Evolutionary conservation across 495 filamentous ascomycete genomes (phyloP).

Genomic region (Parmelia sp.): DNA sequence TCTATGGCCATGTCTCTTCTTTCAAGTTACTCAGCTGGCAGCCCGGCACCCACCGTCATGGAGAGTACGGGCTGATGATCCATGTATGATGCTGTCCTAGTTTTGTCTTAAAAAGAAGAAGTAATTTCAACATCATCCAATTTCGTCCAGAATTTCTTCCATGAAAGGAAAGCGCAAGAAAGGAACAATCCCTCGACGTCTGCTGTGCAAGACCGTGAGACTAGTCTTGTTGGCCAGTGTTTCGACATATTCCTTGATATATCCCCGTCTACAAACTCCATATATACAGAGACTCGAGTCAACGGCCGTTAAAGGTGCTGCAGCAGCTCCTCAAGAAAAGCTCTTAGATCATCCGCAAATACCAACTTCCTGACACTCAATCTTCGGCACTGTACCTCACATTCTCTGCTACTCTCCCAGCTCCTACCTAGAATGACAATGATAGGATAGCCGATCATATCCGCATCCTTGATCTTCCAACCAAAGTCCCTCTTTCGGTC

Average conservation of each 20-base stretch:
- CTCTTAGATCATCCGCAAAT: neutral
- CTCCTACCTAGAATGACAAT: constrained; percentile 68
- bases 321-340: neutral
- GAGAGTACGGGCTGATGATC: neutral
- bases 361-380: constrained; percentile 29
- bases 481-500: constrained; percentile 63
- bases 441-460: constrained; percentile 81
- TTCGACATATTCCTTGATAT: neutral
- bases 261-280: neutral
- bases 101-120: neutral
- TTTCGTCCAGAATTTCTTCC: neutral
- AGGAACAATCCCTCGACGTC: neutral
- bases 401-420: constrained; percentile 56
- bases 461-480: constrained; percentile 86
- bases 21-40: too few relatives aligned
- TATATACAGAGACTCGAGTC: neutral
- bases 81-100: neutral
- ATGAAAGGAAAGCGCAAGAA: neutral
- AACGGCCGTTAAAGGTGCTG: neutral
- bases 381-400: constrained; percentile 75
- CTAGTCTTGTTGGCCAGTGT: neutral
- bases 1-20: neutral
- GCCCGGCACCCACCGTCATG: neutral
- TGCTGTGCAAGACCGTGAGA: neutral
- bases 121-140: neutral